A percentile compares a stretch with the other conserved stretches of the same genome.
Conservation (phyloP, 257 asterid genomes). For the Scutellaria minor region DNA sequence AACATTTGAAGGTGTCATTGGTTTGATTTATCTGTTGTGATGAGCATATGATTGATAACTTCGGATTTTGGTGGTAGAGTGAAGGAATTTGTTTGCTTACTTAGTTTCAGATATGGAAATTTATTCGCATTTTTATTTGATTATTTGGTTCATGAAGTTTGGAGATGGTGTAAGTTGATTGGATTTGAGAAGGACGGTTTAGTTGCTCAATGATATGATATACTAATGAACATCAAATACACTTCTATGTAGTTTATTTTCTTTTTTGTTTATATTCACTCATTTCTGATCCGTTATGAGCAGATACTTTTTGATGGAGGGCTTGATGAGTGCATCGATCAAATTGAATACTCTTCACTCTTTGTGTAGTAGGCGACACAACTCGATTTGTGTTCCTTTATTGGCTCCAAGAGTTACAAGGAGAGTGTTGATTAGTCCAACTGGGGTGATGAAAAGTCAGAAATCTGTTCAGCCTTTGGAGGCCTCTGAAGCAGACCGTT, state of each 20-base stretch:
- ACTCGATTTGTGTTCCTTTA: constrained; percentile 35
- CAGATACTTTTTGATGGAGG: constrained; percentile 66
- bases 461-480: constrained; percentile 64
- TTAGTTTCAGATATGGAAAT: neutral
- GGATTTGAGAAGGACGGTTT: neutral
- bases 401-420: constrained; percentile 43
- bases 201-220: neutral
- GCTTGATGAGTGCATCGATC: constrained; percentile 58
- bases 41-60: too few relatives aligned
- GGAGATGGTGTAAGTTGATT: constrained; percentile 14
- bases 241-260: neutral
- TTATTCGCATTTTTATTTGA: neutral
- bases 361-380: constrained; percentile 38
- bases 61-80: too few relatives aligned
- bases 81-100: neutral
- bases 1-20: too few relatives aligned
- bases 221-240: neutral
- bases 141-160: neutral
- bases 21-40: too few relatives aligned
- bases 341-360: constrained; percentile 48
- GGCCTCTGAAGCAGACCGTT: constrained; percentile 44
- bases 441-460: constrained; percentile 45
- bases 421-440: constrained; percentile 34
- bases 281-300: constrained; percentile 13
- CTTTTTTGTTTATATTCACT: constrained; percentile 1